These are phyloP conservation scores for Pulveroboletus ravenelii DNA, from an alignment of 768 basidiomycete species.

Conservation along the genomic window DNA sequence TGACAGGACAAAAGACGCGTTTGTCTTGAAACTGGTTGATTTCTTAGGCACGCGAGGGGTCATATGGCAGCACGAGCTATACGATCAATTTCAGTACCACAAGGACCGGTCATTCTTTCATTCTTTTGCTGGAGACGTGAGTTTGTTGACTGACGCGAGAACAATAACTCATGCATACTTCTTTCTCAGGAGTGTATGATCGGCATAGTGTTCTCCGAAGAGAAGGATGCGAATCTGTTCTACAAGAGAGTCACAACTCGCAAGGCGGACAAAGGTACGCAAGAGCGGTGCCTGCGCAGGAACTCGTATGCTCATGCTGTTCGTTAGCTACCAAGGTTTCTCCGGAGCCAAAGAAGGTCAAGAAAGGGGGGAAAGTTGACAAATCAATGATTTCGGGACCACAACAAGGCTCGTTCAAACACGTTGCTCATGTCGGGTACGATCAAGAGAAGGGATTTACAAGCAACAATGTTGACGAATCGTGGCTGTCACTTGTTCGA, in stretches of 20 bases:
- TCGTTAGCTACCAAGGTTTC: slow-evolving; percentile 42
- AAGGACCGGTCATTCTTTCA: slow-evolving; percentile 90
- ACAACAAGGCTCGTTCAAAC: slow-evolving; percentile 71
- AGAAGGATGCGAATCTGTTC: slow-evolving; percentile 77
- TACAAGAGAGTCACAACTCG: slow-evolving; percentile 76
- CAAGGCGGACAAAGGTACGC: slow-evolving; percentile 57
- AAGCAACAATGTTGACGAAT: slow-evolving; percentile 81
- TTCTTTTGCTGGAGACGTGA: slow-evolving; percentile 87
- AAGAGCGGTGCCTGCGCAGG: background rate
- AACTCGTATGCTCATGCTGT: slow-evolving; percentile 2
- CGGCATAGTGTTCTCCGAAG: slow-evolving; percentile 85
- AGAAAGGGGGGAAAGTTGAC: slow-evolving; percentile 77
- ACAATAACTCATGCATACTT: background rate
- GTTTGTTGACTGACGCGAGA: slow-evolving; percentile 32
- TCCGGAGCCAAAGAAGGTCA: slow-evolving; percentile 48
- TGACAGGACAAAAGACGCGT: slow-evolving; percentile 51
- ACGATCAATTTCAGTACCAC: slow-evolving; percentile 73
- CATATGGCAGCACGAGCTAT: slow-evolving; percentile 92
- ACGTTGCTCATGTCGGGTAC: slow-evolving; percentile 95
- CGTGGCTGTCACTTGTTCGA: slow-evolving; percentile 73
- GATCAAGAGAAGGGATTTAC: slow-evolving; percentile 84
- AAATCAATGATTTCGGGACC: slow-evolving; percentile 91
- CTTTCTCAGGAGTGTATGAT: slow-evolving; percentile 75
- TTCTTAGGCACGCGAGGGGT: slow-evolving; percentile 78
- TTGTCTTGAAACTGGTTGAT: slow-evolving; percentile 79